Evolutionary conservation across 371 early-diverging fungal species (phyloP), one percentile per base, ranked within the genome.

Genomic region (Zychaea mexicana): DNA sequence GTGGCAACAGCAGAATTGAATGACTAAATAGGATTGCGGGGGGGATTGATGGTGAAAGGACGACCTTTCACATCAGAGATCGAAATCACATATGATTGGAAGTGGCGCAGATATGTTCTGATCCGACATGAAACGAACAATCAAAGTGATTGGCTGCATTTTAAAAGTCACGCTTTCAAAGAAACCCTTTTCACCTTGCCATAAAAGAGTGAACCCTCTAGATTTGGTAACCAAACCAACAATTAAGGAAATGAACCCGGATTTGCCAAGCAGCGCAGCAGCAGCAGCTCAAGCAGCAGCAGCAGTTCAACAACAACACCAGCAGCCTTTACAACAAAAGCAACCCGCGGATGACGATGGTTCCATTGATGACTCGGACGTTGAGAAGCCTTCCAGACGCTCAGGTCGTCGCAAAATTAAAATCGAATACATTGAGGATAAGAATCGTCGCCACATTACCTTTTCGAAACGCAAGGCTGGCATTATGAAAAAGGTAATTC

Each of bases 391-490:
- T 39, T 83, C 82, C 57, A 91, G 89, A 76, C 87, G 90, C 17
- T 84, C 88, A 39, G 94, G 94, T 9, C 84, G 98, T 56, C 88
- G 96, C 69, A 97, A 98, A 77, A 97, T 98, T 76, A 96, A 94
- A 74, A 96, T 98, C 76, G 96, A 95, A 73, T 99, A 92, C 73
- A 99, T 99, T 67, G 91, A 93, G 65, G 98, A 96, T 72, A 97
- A 95, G 81, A 92, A 89, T 65, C 87, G 96, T 66, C 87, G 99
- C 68, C 95, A 96, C 67, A 98, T 99, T 62, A 98, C 99, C 5
- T 99, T 99, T 79, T 92, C 92, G 66, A 99, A 99, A 79, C 87
- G 99, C 76, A 99, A 98, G 78, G 96, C 97, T 38, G 99, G 99
- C 38, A 95, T 99, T 69, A 97, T 99, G 98, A 99, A 99, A 79